phyloP scores from a whole-genome alignment of 306 rosid genomes.

The Bauhinia variegata region DNA sequence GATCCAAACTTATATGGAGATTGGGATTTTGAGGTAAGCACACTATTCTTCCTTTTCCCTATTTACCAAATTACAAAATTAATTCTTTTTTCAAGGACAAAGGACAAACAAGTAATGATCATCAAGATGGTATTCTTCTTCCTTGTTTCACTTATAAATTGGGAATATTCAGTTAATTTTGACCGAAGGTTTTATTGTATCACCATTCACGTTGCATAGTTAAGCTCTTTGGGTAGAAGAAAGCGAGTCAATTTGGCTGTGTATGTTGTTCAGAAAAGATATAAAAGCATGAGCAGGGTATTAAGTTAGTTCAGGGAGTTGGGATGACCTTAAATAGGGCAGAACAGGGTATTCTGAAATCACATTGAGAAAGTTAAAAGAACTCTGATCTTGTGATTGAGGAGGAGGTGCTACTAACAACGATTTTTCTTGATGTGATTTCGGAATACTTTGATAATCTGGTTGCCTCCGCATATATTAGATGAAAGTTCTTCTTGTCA shows the following conservation, averaged over 20 bases:
- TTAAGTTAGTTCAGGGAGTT: no score
- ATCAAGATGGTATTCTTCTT: constrained; percentile 6
- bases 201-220: background rate
- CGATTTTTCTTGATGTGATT: constrained; percentile 1
- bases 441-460: constrained; percentile 15
- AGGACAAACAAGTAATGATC: constrained; percentile 9
- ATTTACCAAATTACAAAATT: background rate
- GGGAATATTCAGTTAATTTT: background rate
- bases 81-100: background rate
- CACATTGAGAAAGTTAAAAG: no score
- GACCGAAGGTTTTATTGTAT: background rate
- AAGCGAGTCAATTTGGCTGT: background rate
- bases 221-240: background rate
- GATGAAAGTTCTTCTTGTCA: background rate
- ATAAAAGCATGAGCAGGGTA: no score
- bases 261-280: no score
- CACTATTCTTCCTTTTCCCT: constrained; percentile 9
- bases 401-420: background rate
- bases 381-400: constrained; percentile 17
- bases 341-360: no score
- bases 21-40: constrained; percentile 87
- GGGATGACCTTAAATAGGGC: no score
- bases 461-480: background rate
- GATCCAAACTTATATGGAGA: constrained; percentile 80
- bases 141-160: background rate